Evolutionary conservation across 768 basidiomycete species (phyloP).

Genomic region (Tylopilus balloui): DNA sequence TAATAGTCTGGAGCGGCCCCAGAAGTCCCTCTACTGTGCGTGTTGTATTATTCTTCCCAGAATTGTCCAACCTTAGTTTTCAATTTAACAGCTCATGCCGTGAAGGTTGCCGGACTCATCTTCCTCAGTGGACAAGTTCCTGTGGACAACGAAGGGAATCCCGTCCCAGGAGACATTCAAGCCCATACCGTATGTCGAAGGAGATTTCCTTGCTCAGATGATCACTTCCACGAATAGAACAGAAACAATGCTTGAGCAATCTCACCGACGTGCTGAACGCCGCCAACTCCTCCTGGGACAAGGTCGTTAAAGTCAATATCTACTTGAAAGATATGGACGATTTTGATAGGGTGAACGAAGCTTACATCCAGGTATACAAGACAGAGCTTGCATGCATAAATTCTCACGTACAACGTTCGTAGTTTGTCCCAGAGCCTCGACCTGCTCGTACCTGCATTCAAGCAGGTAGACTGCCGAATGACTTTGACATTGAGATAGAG

Average conservation of each 20-base stretch:
- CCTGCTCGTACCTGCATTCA: slow-evolving; percentile 77
- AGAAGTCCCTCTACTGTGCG: slow-evolving; percentile 13
- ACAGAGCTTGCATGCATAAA: background rate
- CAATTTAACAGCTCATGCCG: slow-evolving; percentile 44
- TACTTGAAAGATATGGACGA: slow-evolving; percentile 60
- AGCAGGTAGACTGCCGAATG: slow-evolving; percentile 61
- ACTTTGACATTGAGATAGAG: slow-evolving; percentile 73
- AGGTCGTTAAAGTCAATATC: slow-evolving; percentile 53
- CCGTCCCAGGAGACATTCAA: slow-evolving; percentile 53
- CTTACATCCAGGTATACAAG: slow-evolving; percentile 46
- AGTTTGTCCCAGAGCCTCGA: slow-evolving; percentile 53
- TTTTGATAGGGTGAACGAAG: slow-evolving; percentile 52
- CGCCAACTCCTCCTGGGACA: slow-evolving; percentile 57
- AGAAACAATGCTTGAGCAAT: slow-evolving; percentile 58
- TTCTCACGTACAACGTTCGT: background rate
- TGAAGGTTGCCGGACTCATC: slow-evolving; percentile 53
- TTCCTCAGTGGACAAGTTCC: slow-evolving; percentile 62
- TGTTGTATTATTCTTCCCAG: background rate
- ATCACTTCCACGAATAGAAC: slow-evolving; percentile 1
- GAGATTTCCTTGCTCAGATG: background rate
- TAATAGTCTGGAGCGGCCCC: slow-evolving; percentile 45
- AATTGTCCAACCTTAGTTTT: background rate
- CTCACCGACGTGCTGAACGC: slow-evolving; percentile 49
- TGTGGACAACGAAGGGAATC: slow-evolving; percentile 41
- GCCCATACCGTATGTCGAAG: slow-evolving; percentile 50